These are phyloP conservation scores for Spathaspora sp. DNA, from an alignment of 1,139 yeast species.

Conservation along the genomic window DNA sequence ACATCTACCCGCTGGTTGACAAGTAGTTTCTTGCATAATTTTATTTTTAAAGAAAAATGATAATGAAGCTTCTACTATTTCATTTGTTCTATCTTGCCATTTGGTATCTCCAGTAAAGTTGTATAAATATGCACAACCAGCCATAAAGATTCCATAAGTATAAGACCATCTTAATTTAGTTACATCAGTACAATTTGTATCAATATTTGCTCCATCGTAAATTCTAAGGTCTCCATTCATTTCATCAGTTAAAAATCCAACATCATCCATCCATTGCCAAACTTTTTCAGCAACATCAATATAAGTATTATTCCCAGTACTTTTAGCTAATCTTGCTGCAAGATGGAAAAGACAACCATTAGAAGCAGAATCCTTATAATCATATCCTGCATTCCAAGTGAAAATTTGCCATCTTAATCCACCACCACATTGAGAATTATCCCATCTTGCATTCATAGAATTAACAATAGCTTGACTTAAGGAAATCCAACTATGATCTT, in stretches of 20 bases:
- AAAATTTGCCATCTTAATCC: conserved; percentile 88
- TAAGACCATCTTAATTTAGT: conserved; percentile 69
- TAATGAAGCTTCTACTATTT: conserved; percentile 50
- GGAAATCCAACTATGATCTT: conserved; percentile 61
- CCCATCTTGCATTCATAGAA: conserved; percentile 79
- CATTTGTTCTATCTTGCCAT: conserved; percentile 57
- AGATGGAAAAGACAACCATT: conserved; percentile 77
- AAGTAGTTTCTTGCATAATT: conserved; percentile 67
- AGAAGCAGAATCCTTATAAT: conserved; percentile 76
- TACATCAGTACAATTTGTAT: conserved; percentile 52
- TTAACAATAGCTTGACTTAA: conserved; percentile 75
- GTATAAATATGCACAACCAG: conserved; percentile 74
- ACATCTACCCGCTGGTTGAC: conserved; percentile 52
- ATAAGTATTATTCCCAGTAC: conserved; percentile 53
- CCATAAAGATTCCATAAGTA: conserved; percentile 68
- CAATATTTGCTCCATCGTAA: conserved; percentile 69
- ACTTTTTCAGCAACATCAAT: conserved; percentile 48
- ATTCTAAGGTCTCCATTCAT: conserved; percentile 40
- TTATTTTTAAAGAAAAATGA: conserved; percentile 35
- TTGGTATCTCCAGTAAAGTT: conserved; percentile 53
- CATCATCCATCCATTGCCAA: conserved; percentile 67
- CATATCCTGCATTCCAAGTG: conserved; percentile 72
- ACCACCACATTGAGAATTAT: conserved; percentile 59
- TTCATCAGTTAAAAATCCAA: conserved; percentile 44
- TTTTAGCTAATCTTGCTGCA: conserved; percentile 76